These are phyloP conservation scores for Chimonanthus salicifolius DNA, from an alignment of 164 flowering plant genomes.

Conservation along the genomic window DNA sequence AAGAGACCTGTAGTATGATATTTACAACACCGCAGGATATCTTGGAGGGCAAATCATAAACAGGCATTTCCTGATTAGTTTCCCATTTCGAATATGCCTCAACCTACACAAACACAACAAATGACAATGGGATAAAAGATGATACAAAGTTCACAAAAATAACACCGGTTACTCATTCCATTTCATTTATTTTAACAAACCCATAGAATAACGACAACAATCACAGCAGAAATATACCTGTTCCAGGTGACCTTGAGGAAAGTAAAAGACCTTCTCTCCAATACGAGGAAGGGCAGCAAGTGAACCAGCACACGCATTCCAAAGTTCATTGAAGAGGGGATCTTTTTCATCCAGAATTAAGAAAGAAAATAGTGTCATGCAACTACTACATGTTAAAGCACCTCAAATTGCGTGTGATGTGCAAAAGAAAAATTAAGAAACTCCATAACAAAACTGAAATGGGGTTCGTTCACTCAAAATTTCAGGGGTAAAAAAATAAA, in stretches of 20 bases:
- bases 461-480: neutral
- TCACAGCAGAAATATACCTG: conserved; percentile 33
- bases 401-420: too few species aligned
- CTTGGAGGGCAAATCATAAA: conserved; percentile 40
- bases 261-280: conserved; percentile 51
- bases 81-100: conserved; percentile 31
- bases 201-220: neutral
- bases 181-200: neutral
- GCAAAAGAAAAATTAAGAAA: neutral
- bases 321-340: conserved; percentile 32
- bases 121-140: neutral
- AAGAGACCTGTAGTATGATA: conserved; percentile 41
- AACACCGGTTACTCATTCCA: neutral
- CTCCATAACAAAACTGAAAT: neutral
- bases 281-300: conserved; percentile 31
- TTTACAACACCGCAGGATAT: conserved; percentile 50
- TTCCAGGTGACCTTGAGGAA: conserved; percentile 68
- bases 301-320: conserved; percentile 64
- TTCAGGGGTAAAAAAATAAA: neutral
- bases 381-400: neutral
- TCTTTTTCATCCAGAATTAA: conserved; percentile 22
- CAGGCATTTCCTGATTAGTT: conserved; percentile 28
- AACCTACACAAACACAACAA: conserved; percentile 28
- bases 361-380: neutral
- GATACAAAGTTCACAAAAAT: neutral